Base-by-base conservation (phyloP, 441 rosid species). In the Mallotus japonicus region DNA sequence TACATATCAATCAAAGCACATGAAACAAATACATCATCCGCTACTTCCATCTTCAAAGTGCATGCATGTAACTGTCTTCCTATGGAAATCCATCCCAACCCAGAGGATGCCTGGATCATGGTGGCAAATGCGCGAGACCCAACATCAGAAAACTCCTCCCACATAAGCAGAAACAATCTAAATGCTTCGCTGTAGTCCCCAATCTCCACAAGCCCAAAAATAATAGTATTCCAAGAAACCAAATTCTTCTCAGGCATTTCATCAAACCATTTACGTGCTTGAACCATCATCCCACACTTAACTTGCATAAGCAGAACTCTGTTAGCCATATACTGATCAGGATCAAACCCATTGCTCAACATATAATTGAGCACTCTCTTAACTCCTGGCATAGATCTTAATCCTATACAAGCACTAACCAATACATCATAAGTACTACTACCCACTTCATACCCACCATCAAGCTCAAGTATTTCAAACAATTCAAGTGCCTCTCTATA, bases 1-100 rank as follows among this genome's bases (percentile, higher is more conserved):
- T 95, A 92, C 99, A 92, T 95, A 79, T 95, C 92, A 28, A 92
- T 88, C 84, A 95, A 76, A 1, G 92, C 88, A 74, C 97, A 92
- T 1, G 91, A 84, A 40, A 95, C 85, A 80, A 89, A 92, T 34
- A 78, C 77, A 71, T 92, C 81, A 56, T 76, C 83, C 24, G 70
- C 76, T 1, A 80, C 73, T 67, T 88, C 89, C 86, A 86, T 65
- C 77, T 87, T 92, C 86, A 87, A 70, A 3, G 83, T 84, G 74
- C 87, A 87, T 0, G 91, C 85, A 66, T 95, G 99, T 20, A 95
- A 72, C 72, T 95, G 97, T 80, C 81, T 86, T 64, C 97, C 97
- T 2, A 74, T 75, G 57, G 83, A 79, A 70, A 88, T 69, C 73
- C 81, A 77, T 32, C 83, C 97, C 78, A 92, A 61, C 49, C 94